Base-by-base conservation (phyloP, 306 rosid species). In the Rosa multiflora region DNA sequence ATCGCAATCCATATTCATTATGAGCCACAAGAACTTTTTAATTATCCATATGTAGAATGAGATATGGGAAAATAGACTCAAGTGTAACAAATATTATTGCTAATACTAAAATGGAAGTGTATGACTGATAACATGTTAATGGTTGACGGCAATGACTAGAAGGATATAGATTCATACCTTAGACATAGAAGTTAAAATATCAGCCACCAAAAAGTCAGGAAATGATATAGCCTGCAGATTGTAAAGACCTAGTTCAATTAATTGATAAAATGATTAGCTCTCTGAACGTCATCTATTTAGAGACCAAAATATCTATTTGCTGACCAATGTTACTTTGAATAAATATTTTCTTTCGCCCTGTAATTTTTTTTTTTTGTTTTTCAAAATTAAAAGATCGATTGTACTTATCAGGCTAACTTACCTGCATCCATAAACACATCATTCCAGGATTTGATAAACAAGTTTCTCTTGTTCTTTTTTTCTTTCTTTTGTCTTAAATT, bases 181-280 rank as follows among this genome's bases (percentile, higher is more conserved):
- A 75, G 89, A 90, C 96, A 91, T 91, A 74, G 97, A 94, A 48
- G 98, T 94, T 82, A 94, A 78, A 72, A 94, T 89, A 90, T 94
- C 98, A 79, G 98, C 98, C 83, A 91, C 69, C 79, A 94, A 94
- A 86, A 94, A 90, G 81, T 94, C 98, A 10, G 90, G 77, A 44
- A 94, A 94, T 61, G 98, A 83, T 87, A 94, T 91, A 74, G 97
- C 94, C 97, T 94, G 96, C 42, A 59, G 11, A n/a, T 52, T 52
- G 29, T 6, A 58, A 18, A 58, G 63, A 8, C 29, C 26, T n/a
- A 6, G 7, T 58, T 21, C 26, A 58, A 32, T 58, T 20, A 56
- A 56, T 20, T 56, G 63, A 51, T 14, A 17, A 52, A 15, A 52
- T 15, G 58, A 52, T 14, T 0, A 52, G 58, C 58, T 26, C 37